Percentiles rank a stretch among this genome's conserved stretches.
These are phyloP conservation scores for Rhipidocladum racemiflorum DNA, from an alignment of 176 grass and related monocot genomes.

Conservation along the genomic window DNA sequence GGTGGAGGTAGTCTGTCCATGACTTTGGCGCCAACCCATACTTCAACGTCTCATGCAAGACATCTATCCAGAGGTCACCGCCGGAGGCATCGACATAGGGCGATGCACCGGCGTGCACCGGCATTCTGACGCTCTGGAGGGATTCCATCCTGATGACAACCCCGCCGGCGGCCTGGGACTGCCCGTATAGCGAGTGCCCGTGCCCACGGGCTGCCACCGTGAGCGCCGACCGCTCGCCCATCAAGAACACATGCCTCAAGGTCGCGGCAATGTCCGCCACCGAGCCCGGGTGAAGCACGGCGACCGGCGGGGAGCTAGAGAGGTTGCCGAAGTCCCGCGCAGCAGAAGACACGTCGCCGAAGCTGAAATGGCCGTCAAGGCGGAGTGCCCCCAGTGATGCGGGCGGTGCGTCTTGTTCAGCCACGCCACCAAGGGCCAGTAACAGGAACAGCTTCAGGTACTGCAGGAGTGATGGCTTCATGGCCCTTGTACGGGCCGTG, in stretches of 20 bases:
- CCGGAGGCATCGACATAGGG: slow-evolving; percentile 74
- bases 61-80: slow-evolving; percentile 81
- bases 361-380: slow-evolving; percentile 57
- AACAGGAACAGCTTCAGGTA: slow-evolving; percentile 55
- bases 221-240: slow-evolving; percentile 46
- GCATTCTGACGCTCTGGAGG: slow-evolving; percentile 27
- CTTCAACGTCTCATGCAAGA: slow-evolving; percentile 61
- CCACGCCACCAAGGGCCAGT: slow-evolving; percentile 43
- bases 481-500: too few species aligned
- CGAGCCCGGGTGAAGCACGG: slow-evolving; percentile 56
- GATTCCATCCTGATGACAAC: slow-evolving; percentile 72
- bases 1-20: slow-evolving; percentile 88
- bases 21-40: slow-evolving; percentile 71
- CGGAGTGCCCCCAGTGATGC: slow-evolving; percentile 38
- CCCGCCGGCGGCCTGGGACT: slow-evolving; percentile 74
- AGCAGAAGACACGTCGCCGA: slow-evolving; percentile 47
- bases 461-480: slow-evolving; percentile 36
- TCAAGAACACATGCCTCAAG: slow-evolving; percentile 52
- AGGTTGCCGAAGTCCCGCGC: slow-evolving; percentile 70
- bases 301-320: slow-evolving; percentile 41
- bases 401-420: slow-evolving; percentile 21
- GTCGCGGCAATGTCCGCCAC: slow-evolving; percentile 55
- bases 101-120: slow-evolving; percentile 43
- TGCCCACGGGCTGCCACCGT: slow-evolving; percentile 78
- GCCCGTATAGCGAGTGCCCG: slow-evolving; percentile 76